Evolutionary conservation across 2,329 filamentous ascomycete genomes (phyloP).

Genomic region (Trichophyton simii): DNA sequence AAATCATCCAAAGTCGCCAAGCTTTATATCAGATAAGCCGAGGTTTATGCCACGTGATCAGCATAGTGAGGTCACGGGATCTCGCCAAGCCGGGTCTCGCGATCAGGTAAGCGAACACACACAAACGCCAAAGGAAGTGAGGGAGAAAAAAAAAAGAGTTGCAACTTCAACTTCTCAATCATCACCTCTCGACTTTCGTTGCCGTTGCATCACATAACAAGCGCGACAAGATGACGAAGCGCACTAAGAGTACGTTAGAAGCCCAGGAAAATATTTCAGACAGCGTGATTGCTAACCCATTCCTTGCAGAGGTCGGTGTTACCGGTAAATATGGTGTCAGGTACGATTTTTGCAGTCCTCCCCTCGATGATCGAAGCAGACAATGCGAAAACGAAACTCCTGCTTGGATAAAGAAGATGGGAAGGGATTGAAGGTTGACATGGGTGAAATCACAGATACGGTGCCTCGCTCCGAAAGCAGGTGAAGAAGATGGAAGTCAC

Average conservation of each 20-base stretch:
- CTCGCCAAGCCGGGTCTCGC: constrained; percentile 11
- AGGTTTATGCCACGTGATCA: background rate
- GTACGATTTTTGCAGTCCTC: constrained; percentile 43
- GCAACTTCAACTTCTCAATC: constrained; percentile 9
- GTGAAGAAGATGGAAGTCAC: constrained; percentile 99
- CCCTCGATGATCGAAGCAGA: constrained; percentile 3
- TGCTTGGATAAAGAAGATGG: background rate
- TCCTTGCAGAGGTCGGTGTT: constrained; percentile 66
- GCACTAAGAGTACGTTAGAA: constrained; percentile 57
- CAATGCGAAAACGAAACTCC: background rate
- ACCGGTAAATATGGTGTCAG: constrained; percentile 98
- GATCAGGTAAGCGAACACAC: constrained; percentile 15
- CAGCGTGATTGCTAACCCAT: constrained; percentile 19
- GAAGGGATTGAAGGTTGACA: background rate
- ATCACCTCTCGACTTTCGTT: constrained; percentile 8
- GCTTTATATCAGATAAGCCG: background rate
- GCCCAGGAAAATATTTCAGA: background rate
- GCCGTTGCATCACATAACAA: constrained; percentile 11
- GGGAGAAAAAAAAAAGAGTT: background rate
- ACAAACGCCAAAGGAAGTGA: constrained; percentile 5
- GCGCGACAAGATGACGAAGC: constrained; percentile 72
- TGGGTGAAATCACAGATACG: constrained; percentile 54
- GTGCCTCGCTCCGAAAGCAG: constrained; percentile 98
- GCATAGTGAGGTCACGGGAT: background rate
- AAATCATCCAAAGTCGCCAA: background rate